phyloP scores from a whole-genome alignment of 2,329 filamentous ascomycete genomes.

The Epichloe typhina region DNA sequence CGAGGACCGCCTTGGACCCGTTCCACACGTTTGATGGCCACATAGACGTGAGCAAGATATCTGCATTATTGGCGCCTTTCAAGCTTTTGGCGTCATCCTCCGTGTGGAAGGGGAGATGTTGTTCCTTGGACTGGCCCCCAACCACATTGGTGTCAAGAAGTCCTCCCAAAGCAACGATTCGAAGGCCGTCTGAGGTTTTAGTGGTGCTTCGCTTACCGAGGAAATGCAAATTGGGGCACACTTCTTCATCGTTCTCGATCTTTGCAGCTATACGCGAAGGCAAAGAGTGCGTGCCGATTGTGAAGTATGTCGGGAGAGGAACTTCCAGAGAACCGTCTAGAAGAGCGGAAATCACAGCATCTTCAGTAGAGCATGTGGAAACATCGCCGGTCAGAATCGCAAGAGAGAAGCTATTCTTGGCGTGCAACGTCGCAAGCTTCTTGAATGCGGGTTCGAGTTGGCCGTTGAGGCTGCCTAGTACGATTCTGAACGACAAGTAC shows the following conservation, averaged over 20 bases:
- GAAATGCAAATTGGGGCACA: slow-evolving; percentile 85
- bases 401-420: slow-evolving; percentile 79
- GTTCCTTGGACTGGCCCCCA: slow-evolving; percentile 53
- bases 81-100: slow-evolving; percentile 64
- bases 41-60: slow-evolving; percentile 75
- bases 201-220: slow-evolving; percentile 76
- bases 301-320: slow-evolving; percentile 83
- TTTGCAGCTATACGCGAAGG: slow-evolving; percentile 59
- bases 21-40: slow-evolving; percentile 68
- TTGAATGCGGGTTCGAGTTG: slow-evolving; percentile 61
- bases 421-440: slow-evolving; percentile 68
- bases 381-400: slow-evolving; percentile 76
- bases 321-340: slow-evolving; percentile 60
- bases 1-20: slow-evolving; percentile 51
- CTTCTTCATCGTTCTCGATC: slow-evolving; percentile 57
- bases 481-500: slow-evolving; percentile 40
- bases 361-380: slow-evolving; percentile 51
- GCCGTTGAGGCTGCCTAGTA: slow-evolving; percentile 73
- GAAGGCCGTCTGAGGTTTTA: slow-evolving; percentile 80
- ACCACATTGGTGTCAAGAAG: slow-evolving; percentile 47
- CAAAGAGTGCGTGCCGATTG: slow-evolving; percentile 59
- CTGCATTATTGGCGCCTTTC: slow-evolving; percentile 61
- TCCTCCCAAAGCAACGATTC: slow-evolving; percentile 79
- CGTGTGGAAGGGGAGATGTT: slow-evolving; percentile 66
- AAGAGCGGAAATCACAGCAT: slow-evolving; percentile 47